phyloP scores from a whole-genome alignment of 1,139 yeast species.

The Diutina siamensis region DNA sequence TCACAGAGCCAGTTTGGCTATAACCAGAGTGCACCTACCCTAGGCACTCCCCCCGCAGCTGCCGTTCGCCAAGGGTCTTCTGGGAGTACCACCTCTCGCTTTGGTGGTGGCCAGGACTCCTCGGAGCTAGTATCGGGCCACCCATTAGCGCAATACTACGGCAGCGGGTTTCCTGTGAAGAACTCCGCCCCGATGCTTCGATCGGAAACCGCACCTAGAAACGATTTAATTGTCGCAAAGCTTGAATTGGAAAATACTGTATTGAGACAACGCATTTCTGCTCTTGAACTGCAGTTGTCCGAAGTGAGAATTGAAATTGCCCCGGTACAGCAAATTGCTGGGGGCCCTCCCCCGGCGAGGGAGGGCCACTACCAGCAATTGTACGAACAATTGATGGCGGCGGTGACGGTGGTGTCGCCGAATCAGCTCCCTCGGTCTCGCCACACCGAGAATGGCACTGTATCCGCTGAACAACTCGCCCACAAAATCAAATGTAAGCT shows the following conservation, averaged over 20 bases:
- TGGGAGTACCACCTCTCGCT: not conserved
- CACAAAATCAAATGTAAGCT: slow-evolving; percentile 1
- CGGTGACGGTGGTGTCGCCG: not conserved
- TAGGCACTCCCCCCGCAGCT: not conserved
- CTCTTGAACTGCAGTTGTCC: not conserved
- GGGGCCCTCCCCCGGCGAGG: not conserved
- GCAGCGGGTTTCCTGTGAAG: not conserved
- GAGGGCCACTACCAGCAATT: not conserved
- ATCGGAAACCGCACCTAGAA: not conserved
- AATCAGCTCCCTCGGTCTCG: not conserved
- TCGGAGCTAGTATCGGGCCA: too few species aligned
- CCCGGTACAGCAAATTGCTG: not conserved
- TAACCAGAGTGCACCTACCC: not conserved
- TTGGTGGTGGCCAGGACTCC: not conserved
- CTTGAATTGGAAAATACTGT: slow-evolving; percentile 1
- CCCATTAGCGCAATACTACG: not conserved
- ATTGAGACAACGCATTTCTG: not conserved
- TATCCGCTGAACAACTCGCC: not conserved
- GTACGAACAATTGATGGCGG: slow-evolving; percentile 1
- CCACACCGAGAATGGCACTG: not conserved
- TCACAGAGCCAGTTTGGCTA: not conserved
- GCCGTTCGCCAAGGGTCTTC: not conserved
- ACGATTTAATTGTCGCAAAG: not conserved
- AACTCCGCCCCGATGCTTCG: not conserved
- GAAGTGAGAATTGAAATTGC: not conserved